A percentile compares a stretch with the other conserved stretches of the same genome.
phyloP scores from a whole-genome alignment of 768 basidiomycete genomes.

The Boletus reticulatus region DNA sequence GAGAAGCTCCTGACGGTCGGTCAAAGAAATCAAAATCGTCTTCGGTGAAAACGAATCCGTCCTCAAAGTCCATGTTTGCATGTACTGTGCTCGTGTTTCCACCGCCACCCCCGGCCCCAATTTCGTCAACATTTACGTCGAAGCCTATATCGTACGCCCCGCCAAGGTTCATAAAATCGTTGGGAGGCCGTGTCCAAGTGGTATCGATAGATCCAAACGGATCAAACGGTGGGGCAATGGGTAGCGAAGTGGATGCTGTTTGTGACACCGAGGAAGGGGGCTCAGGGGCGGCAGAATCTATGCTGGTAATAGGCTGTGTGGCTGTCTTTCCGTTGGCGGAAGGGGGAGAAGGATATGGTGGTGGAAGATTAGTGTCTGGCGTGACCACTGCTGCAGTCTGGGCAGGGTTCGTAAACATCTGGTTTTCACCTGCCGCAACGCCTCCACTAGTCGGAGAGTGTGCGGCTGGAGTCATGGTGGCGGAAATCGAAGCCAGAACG shows the following conservation, averaged over 20 bases:
- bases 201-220: slow-evolving; percentile 42
- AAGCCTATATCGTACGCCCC: slow-evolving; percentile 46
- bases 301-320: background rate
- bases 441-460: slow-evolving; percentile 12
- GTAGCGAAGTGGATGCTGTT: slow-evolving; percentile 15
- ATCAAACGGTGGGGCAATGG: slow-evolving; percentile 38
- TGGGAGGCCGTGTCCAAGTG: slow-evolving; percentile 37
- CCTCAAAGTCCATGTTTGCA: slow-evolving; percentile 50
- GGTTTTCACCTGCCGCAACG: slow-evolving; percentile 16
- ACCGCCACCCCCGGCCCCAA: slow-evolving; percentile 30
- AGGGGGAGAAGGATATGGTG: slow-evolving; percentile 59
- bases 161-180: slow-evolving; percentile 37
- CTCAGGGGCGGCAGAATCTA: slow-evolving; percentile 26
- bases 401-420: slow-evolving; percentile 14
- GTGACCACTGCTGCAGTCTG: slow-evolving; percentile 11
- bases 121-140: slow-evolving; percentile 42
- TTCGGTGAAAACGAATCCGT: slow-evolving; percentile 63
- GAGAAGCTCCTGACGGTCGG: slow-evolving; percentile 39
- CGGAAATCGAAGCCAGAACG: slow-evolving; percentile 6
- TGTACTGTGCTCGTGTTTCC: slow-evolving; percentile 22
- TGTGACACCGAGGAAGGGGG: slow-evolving; percentile 6
- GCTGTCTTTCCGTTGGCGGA: slow-evolving; percentile 36
- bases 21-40: slow-evolving; percentile 92
- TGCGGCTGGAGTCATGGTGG: slow-evolving; percentile 11
- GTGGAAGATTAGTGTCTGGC: slow-evolving; percentile 22